Conservation (phyloP, 2,329 filamentous ascomycete genomes). For the Talaromyces sp. region DNA sequence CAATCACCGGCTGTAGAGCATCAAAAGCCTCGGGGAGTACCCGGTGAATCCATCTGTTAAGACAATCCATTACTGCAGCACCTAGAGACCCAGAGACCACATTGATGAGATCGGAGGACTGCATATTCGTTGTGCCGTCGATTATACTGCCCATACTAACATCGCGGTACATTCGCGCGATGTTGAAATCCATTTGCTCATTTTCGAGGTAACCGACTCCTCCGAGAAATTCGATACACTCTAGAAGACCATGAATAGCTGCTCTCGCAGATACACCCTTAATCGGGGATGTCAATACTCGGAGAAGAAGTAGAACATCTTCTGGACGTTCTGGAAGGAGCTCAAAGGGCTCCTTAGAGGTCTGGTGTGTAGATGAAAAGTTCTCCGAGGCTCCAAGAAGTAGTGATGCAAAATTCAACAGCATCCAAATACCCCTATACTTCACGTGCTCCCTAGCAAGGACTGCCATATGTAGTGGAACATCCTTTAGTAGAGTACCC, state of each 20-base stretch:
- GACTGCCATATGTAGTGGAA: conserved; percentile 37
- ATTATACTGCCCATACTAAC: conserved; percentile 50
- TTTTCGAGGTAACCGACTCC: conserved; percentile 30
- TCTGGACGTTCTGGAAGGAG: too few relatives aligned
- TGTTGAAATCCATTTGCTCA: conserved; percentile 56
- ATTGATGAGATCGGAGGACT: conserved; percentile 50
- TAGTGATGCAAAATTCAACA: conserved; percentile 8
- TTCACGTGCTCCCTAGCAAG: conserved; percentile 36
- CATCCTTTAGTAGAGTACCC: conserved; percentile 33
- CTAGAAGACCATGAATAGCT: too few relatives aligned
- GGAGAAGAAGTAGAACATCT: too few relatives aligned
- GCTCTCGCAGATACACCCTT: too few relatives aligned
- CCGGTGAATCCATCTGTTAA: conserved; percentile 40
- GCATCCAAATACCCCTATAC: conserved; percentile 33
- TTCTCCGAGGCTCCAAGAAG: too few relatives aligned
- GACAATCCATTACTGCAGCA: conserved; percentile 16
- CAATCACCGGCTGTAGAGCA: conserved; percentile 42
- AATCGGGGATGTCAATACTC: too few relatives aligned
- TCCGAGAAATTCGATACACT: conserved; percentile 29
- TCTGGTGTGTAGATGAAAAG: too few relatives aligned
- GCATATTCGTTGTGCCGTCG: conserved; percentile 66
- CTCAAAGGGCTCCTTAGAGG: too few relatives aligned
- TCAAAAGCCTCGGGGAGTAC: conserved; percentile 30
- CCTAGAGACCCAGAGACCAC: conserved; percentile 2
- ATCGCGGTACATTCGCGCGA: conserved; percentile 61